Percentiles rank a stretch among this genome's conserved stretches.
These are phyloP conservation scores for Hapsidospora chrysogenum DNA, from an alignment of 495 filamentous ascomycete species.

Conservation along the genomic window DNA sequence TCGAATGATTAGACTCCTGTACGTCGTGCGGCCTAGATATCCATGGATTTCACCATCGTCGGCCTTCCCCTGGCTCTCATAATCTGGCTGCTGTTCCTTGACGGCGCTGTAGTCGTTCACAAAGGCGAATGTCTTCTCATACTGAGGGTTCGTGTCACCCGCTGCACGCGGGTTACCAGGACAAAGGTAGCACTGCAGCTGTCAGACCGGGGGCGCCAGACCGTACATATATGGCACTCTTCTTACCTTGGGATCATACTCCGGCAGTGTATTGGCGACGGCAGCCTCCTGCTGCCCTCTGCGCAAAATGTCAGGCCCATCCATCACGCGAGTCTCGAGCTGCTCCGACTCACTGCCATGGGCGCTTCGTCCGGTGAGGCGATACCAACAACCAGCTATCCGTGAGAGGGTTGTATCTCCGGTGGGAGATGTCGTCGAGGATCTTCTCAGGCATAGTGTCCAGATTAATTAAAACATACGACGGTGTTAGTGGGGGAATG, in stretches of 20 bases:
- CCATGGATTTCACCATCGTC: neutral
- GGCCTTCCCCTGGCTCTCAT: slow-evolving; percentile 12
- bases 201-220: too few species aligned
- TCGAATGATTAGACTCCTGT: neutral
- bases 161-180: slow-evolving; percentile 85
- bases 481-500: neutral
- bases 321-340: too few species aligned
- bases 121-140: slow-evolving; percentile 78
- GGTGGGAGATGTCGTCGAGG: slow-evolving; percentile 91
- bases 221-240: slow-evolving; percentile 4
- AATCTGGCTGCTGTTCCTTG: slow-evolving; percentile 68
- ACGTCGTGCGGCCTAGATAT: neutral
- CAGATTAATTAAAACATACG: neutral
- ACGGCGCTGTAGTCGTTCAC: slow-evolving; percentile 97
- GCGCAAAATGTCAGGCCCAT: neutral
- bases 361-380: slow-evolving; percentile 86
- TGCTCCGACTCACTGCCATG: slow-evolving; percentile 93
- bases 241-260: slow-evolving; percentile 56
- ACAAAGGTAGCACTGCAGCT: slow-evolving; percentile 71
- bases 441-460: slow-evolving; percentile 40
- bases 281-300: slow-evolving; percentile 86
- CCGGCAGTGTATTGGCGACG: slow-evolving; percentile 57
- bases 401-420: slow-evolving; percentile 81
- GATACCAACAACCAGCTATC: slow-evolving; percentile 88
- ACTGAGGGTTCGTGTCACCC: slow-evolving; percentile 76